Evolutionary conservation across 2,329 filamentous ascomycete genomes (phyloP).

Genomic region (Colletotrichum liriopes): DNA sequence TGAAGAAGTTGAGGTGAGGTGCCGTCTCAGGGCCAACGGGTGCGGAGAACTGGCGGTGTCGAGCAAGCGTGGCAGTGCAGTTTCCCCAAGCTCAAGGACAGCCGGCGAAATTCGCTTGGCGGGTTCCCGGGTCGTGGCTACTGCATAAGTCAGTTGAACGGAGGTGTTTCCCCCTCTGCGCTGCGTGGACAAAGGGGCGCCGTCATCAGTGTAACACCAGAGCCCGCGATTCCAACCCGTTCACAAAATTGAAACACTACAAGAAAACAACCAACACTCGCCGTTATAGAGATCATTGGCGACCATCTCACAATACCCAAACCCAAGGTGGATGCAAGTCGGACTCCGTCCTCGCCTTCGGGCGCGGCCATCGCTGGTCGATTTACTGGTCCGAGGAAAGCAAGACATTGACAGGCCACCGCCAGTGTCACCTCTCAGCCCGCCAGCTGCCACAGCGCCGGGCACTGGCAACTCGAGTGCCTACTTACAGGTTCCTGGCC

Average conservation of each 20-base stretch:
- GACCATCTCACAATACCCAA: neutral
- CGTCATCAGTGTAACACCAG: conserved; percentile 20
- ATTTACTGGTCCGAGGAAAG: conserved; percentile 61
- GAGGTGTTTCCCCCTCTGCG: conserved; percentile 6
- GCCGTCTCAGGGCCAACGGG: conserved; percentile 35
- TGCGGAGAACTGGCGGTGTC: conserved; percentile 35
- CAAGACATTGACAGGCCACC: conserved; percentile 45
- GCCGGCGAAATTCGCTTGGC: conserved; percentile 20
- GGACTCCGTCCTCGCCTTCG: conserved; percentile 66
- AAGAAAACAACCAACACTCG: neutral
- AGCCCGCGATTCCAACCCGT: neutral
- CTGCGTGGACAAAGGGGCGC: neutral
- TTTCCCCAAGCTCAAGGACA: conserved; percentile 3
- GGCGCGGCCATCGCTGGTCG: conserved; percentile 69
- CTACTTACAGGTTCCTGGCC: conserved; percentile 47
- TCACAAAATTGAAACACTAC: neutral
- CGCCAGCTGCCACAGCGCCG: conserved; percentile 40
- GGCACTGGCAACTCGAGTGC: conserved; percentile 31
- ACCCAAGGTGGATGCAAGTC: conserved; percentile 62
- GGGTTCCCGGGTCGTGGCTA: neutral
- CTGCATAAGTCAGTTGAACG: conserved; percentile 14
- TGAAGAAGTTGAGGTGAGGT: neutral
- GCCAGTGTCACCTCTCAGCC: conserved; percentile 42
- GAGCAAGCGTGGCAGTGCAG: conserved; percentile 32
- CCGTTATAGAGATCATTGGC: neutral